Evolutionary conservation across 495 filamentous ascomycete species (phyloP), one percentile per base, ranked within the genome.

Genomic region (Monascus purpureus): DNA sequence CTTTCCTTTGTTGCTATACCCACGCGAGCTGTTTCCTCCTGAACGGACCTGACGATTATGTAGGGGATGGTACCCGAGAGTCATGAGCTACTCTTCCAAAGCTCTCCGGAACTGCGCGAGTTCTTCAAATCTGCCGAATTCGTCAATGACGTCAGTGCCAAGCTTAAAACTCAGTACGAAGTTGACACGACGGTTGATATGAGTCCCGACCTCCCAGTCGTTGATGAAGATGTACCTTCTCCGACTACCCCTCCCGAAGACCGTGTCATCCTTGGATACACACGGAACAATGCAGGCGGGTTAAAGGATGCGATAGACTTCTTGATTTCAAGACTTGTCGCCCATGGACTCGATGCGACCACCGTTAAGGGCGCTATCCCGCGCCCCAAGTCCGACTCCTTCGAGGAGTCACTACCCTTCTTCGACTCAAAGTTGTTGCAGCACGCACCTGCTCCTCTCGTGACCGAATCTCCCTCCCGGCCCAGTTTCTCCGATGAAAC

Each of bases 301-400:
- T 70, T 99, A 11, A 86, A 86, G 45, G 92, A 96, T 60, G 90
- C 88, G 33, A 87, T 95, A 41, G 92, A 99, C 46, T 93, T 88
- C 55, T 63, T 96, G 37, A 82, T 84, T 33, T 74, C 75, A 25
- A 75, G 81, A 35, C 70, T 96, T 32, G 77, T 87, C 14, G 72
- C 78, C 2, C 77, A 82, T 25, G 80, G 82, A n/a, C 70, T 94
- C 20, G 82, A 93, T 40, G 76, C 78, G 2, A 82, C 71, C 27
- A 74, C 82, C 14, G 75, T 99, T 42, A 93, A 90, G 53, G 90
- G 92, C 31, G 77, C 84, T 9, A 88, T 96, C 39, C 85, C 88
- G 0, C 79, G 88, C 28, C 92, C 90, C 31, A 95, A 96, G 63
- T 95, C 90, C 3, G 90, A 99, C 56, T 93, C 90, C 1, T 99